Percentiles rank a stretch among this genome's conserved stretches.
These are phyloP conservation scores for Coelastrella sp. DNA, from an alignment of 139 green algal genomes.

Conservation along the genomic window DNA sequence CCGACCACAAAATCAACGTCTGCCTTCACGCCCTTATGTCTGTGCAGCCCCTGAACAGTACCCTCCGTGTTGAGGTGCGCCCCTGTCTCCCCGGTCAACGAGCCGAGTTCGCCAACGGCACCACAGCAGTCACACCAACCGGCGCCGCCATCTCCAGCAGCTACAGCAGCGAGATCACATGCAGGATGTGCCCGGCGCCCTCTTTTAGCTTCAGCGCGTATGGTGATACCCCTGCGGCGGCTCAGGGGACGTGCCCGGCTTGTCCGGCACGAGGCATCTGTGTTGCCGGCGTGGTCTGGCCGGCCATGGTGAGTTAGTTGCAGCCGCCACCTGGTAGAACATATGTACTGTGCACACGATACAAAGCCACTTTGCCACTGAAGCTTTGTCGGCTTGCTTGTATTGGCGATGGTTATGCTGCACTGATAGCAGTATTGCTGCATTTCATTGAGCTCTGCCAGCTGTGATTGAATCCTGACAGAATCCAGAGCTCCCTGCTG, in stretches of 20 bases:
- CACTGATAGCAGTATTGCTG: no score
- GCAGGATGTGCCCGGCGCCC: neutral
- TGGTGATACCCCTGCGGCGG: neutral
- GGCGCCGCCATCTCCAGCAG: neutral
- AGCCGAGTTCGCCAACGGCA: neutral
- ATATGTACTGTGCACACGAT: no score
- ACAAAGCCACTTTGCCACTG: no score
- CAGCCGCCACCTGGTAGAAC: neutral
- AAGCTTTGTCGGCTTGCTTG: no score
- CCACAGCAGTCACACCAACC: neutral
- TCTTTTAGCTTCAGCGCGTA: slow-evolving; percentile 32
- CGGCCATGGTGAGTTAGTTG: neutral
- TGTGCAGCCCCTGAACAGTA: neutral
- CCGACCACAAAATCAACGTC: no score
- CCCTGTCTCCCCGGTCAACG: slow-evolving; percentile 24
- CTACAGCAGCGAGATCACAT: neutral
- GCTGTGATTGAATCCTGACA: no score
- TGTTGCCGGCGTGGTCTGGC: slow-evolving; percentile 2
- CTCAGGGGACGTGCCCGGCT: neutral
- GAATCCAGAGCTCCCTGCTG: no score
- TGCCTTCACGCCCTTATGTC: neutral
- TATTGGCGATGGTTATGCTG: no score
- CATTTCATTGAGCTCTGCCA: no score
- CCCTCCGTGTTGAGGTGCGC: neutral
- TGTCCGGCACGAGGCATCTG: neutral